Percentiles rank a stretch among this genome's conserved stretches.
Conservation (phyloP, 192 early-diverging fungal species). For the Chytriomyces sp. region DNA sequence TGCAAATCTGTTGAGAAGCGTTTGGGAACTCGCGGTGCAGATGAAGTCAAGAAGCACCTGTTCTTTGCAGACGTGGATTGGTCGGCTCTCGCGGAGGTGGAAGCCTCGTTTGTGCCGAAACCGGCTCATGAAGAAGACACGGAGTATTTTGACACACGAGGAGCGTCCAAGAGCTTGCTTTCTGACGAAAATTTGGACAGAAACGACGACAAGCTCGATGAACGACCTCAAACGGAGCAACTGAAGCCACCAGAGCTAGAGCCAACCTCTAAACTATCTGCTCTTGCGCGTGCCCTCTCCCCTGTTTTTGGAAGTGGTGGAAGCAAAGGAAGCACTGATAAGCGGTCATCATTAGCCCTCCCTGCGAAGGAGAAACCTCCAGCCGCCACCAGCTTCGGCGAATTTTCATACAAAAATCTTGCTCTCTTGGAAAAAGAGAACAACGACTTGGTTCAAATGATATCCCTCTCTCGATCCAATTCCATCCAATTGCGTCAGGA, state of each 20-base stretch:
- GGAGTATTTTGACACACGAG: constrained; percentile 90
- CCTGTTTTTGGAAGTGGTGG: not conserved
- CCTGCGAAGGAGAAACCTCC: not conserved
- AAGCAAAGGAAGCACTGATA: constrained; percentile 4
- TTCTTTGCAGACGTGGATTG: constrained; percentile 77
- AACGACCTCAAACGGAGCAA: not conserved
- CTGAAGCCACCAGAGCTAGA: not conserved
- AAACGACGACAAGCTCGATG: not conserved
- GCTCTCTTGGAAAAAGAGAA: constrained; percentile 88
- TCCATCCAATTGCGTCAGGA: constrained; percentile 18
- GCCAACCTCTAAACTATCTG: constrained; percentile 2
- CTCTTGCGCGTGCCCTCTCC: constrained; percentile 10
- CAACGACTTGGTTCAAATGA: constrained; percentile 77
- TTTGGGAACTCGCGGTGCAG: constrained; percentile 69
- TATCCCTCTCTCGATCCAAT: constrained; percentile 61
- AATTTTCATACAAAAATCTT: constrained; percentile 91
- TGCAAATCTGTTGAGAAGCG: constrained; percentile 63
- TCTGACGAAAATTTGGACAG: constrained; percentile 30
- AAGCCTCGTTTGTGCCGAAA: constrained; percentile 84
- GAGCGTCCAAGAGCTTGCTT: constrained; percentile 49
- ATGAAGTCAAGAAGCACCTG: constrained; percentile 75
- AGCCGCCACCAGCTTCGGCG: constrained; percentile 73
- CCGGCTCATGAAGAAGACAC: constrained; percentile 79
- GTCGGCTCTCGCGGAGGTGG: constrained; percentile 59
- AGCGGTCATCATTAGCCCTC: not conserved